Conservation (phyloP, 2,329 filamentous ascomycete species). For the Colletotrichum simmondsii region DNA sequence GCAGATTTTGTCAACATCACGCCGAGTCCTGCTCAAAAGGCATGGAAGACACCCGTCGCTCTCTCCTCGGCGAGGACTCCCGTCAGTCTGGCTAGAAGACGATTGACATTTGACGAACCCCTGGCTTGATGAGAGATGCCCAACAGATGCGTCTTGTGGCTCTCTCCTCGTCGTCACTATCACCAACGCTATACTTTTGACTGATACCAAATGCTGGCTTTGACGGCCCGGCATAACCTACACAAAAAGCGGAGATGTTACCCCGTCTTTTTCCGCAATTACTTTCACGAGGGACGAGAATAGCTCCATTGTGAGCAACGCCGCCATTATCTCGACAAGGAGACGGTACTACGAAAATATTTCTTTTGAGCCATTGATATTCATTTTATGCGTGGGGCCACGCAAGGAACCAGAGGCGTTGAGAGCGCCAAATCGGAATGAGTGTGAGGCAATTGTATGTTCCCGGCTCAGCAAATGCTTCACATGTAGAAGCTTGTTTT, state of each 20-base stretch:
- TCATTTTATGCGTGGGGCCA: neutral
- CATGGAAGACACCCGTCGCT: conserved; percentile 83
- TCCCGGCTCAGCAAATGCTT: neutral
- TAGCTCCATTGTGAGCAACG: neutral
- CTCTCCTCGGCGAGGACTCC: conserved; percentile 63
- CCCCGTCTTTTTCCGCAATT: neutral
- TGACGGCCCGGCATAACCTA: neutral
- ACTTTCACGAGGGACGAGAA: neutral
- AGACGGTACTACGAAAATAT: neutral
- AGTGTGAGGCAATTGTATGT: neutral
- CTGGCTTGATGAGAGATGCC: conserved; percentile 51
- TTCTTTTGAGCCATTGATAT: neutral
- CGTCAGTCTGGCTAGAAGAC: conserved; percentile 75
- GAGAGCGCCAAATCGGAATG: neutral
- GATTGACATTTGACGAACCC: conserved; percentile 86
- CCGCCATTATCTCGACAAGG: neutral
- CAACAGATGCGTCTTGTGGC: neutral
- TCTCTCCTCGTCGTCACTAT: neutral
- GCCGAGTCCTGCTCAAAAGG: conserved; percentile 90
- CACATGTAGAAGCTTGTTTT: neutral
- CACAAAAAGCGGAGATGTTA: neutral
- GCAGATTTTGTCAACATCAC: conserved; percentile 98
- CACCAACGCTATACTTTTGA: neutral
- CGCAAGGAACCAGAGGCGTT: neutral
- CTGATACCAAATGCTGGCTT: conserved; percentile 9